These are phyloP conservation scores for Solanum hybrid DNA, from an alignment of 305 asterid species.

Conservation along the genomic window DNA sequence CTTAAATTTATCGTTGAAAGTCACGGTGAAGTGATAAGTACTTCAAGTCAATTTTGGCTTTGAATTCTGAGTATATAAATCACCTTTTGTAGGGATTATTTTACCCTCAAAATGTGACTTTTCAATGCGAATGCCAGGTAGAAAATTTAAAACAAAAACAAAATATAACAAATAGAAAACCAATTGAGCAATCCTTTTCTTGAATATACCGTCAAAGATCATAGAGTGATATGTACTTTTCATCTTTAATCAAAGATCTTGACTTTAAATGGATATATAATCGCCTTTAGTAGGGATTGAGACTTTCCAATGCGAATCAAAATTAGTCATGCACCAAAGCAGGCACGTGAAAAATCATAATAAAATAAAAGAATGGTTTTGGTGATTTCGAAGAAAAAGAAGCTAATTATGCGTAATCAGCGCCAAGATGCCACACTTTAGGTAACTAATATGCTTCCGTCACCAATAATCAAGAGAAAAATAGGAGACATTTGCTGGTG, in stretches of 20 bases:
- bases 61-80: too few species aligned
- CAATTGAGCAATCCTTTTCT: neutral
- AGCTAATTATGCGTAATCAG: neutral
- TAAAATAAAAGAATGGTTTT: neutral
- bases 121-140: neutral
- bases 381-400: neutral
- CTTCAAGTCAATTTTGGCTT: neutral
- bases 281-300: rapidly evolving
- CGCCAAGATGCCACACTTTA: neutral
- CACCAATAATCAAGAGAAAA: neutral
- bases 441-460: neutral
- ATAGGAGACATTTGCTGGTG: neutral
- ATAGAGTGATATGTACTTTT: too few species aligned
- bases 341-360: neutral
- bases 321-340: neutral
- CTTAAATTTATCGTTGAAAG: neutral
- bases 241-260: too few species aligned
- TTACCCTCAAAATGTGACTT: too few species aligned
- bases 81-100: neutral
- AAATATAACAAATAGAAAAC: neutral
- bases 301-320: neutral
- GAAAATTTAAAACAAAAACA: too few species aligned
- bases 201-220: neutral
- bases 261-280: too few species aligned
- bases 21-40: neutral